Percentiles rank a stretch among this genome's conserved stretches.
These are phyloP conservation scores for Oenanthe javanica DNA, from an alignment of 140 eudicot genomes.

Conservation along the genomic window DNA sequence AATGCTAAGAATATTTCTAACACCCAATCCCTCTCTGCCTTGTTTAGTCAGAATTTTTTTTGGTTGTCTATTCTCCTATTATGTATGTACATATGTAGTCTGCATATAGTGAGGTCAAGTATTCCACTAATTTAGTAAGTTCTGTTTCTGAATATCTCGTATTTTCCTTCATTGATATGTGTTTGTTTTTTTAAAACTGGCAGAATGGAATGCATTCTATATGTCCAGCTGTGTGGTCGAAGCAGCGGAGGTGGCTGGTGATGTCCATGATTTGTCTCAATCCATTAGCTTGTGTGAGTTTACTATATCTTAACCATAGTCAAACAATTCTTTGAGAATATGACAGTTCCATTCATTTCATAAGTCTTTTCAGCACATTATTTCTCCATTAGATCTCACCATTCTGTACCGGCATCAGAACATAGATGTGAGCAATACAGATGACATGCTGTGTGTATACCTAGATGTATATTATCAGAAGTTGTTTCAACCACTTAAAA, in stretches of 20 bases:
- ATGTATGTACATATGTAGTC: neutral
- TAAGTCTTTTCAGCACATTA: neutral
- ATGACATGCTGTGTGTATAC: neutral
- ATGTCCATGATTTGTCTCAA: constrained; percentile 98
- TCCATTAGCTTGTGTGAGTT: constrained; percentile 90
- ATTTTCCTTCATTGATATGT: neutral
- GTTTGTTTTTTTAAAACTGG: neutral
- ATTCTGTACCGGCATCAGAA: constrained; percentile 1
- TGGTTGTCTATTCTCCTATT: neutral
- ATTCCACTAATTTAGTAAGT: neutral
- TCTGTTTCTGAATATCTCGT: neutral
- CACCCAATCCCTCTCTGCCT: no score
- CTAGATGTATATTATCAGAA: neutral
- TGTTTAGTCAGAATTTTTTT: neutral
- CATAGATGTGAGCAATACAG: neutral
- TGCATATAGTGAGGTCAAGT: neutral
- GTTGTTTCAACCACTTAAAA: neutral
- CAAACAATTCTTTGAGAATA: neutral
- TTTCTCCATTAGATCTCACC: neutral
- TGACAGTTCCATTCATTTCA: neutral
- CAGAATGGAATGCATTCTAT: constrained; percentile 93
- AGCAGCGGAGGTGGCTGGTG: constrained; percentile 93
- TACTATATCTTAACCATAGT: neutral
- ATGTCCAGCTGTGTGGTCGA: constrained; percentile 97
- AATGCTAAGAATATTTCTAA: no score